These are phyloP conservation scores for Botrytis pseudocinerea DNA, from an alignment of 2,329 filamentous ascomycete genomes.

Conservation along the genomic window DNA sequence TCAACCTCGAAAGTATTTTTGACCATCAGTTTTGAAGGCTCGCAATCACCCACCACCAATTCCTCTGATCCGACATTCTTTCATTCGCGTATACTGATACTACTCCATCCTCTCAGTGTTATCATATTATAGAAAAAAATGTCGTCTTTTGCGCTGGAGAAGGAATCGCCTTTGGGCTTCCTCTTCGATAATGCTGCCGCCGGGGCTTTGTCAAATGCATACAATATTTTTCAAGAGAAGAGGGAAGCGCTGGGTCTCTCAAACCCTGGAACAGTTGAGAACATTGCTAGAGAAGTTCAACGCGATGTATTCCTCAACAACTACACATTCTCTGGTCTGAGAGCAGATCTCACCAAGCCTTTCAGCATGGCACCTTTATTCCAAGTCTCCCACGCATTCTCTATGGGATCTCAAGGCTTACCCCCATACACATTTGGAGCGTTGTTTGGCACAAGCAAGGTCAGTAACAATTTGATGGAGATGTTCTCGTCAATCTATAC, in stretches of 20 bases:
- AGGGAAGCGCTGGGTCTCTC: constrained; percentile 84
- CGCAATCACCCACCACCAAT: constrained; percentile 15
- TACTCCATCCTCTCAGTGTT: constrained; percentile 3
- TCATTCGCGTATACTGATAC: constrained; percentile 3
- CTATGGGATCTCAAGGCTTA: constrained; percentile 84
- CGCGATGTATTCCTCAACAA: constrained; percentile 96
- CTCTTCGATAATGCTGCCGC: constrained; percentile 74
- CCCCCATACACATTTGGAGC: constrained; percentile 95
- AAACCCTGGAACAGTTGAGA: constrained; percentile 92
- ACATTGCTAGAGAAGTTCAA: constrained; percentile 86
- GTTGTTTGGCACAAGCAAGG: constrained; percentile 90
- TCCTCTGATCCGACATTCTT: constrained; percentile 19
- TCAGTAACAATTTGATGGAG: constrained; percentile 47
- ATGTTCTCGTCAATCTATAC: background rate
- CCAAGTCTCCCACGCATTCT: constrained; percentile 95
- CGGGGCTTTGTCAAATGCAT: constrained; percentile 70
- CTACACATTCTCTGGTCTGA: constrained; percentile 93
- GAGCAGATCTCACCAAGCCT: constrained; percentile 94
- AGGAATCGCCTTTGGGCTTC: constrained; percentile 60
- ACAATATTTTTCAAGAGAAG: constrained; percentile 79
- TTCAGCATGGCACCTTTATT: constrained; percentile 93
- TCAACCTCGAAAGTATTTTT: constrained; percentile 23
- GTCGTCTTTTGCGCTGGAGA: constrained; percentile 39
- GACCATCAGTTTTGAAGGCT: constrained; percentile 15
- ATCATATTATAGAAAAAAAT: constrained; percentile 29